These are phyloP conservation scores for Cryptosporidium ryanae DNA, from an alignment of 169 alveolate species.

Conservation along the genomic window DNA sequence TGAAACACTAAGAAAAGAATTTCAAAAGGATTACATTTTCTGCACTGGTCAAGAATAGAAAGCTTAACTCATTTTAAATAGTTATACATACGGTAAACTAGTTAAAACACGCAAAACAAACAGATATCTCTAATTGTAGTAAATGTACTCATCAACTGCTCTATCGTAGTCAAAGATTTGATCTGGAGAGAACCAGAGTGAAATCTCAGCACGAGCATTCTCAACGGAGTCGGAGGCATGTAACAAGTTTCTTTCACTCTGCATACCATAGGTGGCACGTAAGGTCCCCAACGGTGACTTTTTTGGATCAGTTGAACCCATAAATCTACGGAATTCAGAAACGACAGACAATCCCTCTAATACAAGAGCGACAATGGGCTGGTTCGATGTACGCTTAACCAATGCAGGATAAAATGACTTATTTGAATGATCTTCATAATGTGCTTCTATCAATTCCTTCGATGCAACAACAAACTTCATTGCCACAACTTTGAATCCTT, in stretches of 20 bases:
- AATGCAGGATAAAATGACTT: constrained; percentile 37
- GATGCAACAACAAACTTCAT: constrained; percentile 66
- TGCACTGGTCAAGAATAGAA: constrained; percentile 32
- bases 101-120: too few relatives aligned
- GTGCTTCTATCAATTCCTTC: constrained; percentile 44
- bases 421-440: constrained; percentile 51
- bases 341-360: constrained; percentile 47
- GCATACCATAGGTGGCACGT: constrained; percentile 66
- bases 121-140: background rate
- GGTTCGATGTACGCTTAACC: constrained; percentile 44
- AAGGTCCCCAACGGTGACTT: constrained; percentile 42
- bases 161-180: constrained; percentile 40
- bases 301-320: constrained; percentile 69
- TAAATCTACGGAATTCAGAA: constrained; percentile 67
- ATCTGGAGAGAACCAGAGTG: constrained; percentile 45
- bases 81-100: background rate
- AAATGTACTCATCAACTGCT: constrained; percentile 35
- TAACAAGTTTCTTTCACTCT: constrained; percentile 51
- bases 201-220: constrained; percentile 48
- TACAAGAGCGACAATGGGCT: constrained; percentile 63
- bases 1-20: constrained; percentile 25
- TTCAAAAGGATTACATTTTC: constrained; percentile 34
- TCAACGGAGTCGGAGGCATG: constrained; percentile 73
- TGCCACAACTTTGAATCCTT: constrained; percentile 63
- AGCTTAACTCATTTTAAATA: background rate